Base-by-base conservation (phyloP, 805 yeast genomes). In the Suhomyces xylopsoci region DNA sequence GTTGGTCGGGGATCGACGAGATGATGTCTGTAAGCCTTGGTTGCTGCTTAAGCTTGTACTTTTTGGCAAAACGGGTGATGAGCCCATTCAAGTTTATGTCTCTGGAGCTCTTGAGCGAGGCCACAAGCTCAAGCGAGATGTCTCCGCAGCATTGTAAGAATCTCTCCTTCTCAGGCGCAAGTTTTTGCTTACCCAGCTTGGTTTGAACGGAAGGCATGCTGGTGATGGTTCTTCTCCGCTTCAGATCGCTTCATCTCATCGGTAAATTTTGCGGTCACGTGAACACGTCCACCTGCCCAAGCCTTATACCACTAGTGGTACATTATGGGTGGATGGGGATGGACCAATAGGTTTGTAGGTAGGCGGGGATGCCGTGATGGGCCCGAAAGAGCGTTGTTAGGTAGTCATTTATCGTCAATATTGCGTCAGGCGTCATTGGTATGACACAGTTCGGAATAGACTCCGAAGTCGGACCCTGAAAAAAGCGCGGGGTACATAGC, bases 21-120 rank as follows among this genome's bases (percentile, higher is more conserved):
- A 94, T 93, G 62, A 94, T 91, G 70, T 94, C 99, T 1, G 98
- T 93, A 48, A 94, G 78, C 62, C 98, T 78, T 15, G 99, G 99
- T 66, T 92, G 98, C 62, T 87, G 88, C 62, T 89, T 88, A 55
- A 94, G 79, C 72, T 89, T 90, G 76, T 94, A 90, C 71, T 91
- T 90, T 67, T 94, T 92, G 38, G 98, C 89, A 60, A 81, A 82
- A 61, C 91, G 78, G 25, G 87, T 88, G 58, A 94, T 88, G 52
- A 94, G 75, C 1, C 97, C 98, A 70, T 94, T 94, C 61, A 94
- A 73, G 66, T 94, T 94, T 61, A 93, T 84, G 61, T 89, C 96
- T 61, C 81, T 87, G 38, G 88, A 81, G 20, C 82, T 79, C 51
- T 88, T 83, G 25, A 90, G 76, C 5, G 96, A 85, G 20, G 86